phyloP scores from a whole-genome alignment of 192 early-diverging fungal genomes.

The Mycoemilia scoparia region DNA sequence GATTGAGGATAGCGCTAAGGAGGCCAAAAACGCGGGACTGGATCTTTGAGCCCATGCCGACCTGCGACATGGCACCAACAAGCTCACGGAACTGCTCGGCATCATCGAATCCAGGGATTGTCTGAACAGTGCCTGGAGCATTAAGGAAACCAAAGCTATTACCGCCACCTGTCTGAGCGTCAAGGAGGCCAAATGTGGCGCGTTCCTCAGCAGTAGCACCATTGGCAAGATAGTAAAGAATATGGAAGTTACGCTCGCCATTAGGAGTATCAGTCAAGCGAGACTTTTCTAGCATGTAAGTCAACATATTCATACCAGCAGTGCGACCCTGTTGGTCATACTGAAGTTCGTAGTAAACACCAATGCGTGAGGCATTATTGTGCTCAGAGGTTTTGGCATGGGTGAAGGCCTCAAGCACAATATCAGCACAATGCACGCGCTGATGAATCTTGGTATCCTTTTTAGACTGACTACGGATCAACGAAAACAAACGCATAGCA shows the following conservation, averaged over 20 bases:
- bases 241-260: conserved; percentile 47
- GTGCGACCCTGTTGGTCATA: conserved; percentile 72
- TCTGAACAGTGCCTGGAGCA: conserved; percentile 34
- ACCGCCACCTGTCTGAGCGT: no score
- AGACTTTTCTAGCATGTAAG: conserved; percentile 43
- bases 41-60: conserved; percentile 50
- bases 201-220: conserved; percentile 64
- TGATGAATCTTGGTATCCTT: conserved; percentile 64
- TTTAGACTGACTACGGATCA: conserved; percentile 46
- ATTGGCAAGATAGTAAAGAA: conserved; percentile 70
- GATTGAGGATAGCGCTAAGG: conserved; percentile 69
- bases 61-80: conserved; percentile 35
- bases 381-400: conserved; percentile 43
- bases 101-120: conserved; percentile 57
- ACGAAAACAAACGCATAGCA: conserved; percentile 41
- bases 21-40: conserved; percentile 69
- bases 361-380: conserved; percentile 55
- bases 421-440: conserved; percentile 39
- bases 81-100: conserved; percentile 40
- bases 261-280: conserved; percentile 36
- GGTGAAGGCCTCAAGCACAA: conserved; percentile 73
- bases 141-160: conserved; percentile 19
- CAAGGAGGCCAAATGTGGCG: conserved; percentile 32
- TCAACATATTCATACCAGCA: conserved; percentile 61
- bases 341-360: conserved; percentile 81